These are phyloP conservation scores for Mucor piriformis DNA, from an alignment of 371 early-diverging fungal genomes.

Conservation along the genomic window DNA sequence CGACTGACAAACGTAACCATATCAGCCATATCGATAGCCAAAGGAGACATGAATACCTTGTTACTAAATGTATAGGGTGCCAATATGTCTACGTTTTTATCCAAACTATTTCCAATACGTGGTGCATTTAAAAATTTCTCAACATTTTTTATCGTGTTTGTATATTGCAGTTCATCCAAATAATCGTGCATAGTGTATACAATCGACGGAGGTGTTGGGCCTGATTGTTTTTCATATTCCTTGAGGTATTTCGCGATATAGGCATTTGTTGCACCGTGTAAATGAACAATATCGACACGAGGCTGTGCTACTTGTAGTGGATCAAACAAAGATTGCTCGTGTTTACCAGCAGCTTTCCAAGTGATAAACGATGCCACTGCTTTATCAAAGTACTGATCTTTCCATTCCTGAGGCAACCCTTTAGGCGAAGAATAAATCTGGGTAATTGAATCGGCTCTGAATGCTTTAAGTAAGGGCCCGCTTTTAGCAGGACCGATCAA, in stretches of 20 bases:
- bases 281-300: conserved; percentile 61
- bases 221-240: conserved; percentile 37
- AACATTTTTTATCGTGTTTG: conserved; percentile 54
- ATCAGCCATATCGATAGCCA: conserved; percentile 63
- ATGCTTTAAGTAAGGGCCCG: conserved; percentile 55
- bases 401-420: conserved; percentile 66
- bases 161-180: conserved; percentile 62
- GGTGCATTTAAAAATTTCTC: conserved; percentile 49
- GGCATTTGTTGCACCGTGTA: conserved; percentile 69
- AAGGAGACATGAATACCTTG: conserved; percentile 54
- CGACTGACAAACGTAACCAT: conserved; percentile 64
- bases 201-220: conserved; percentile 52
- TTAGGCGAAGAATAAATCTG: conserved; percentile 56
- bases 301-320: conserved; percentile 23
- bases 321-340: conserved; percentile 63
- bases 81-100: conserved; percentile 8
- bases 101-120: not conserved
- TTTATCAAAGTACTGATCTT: conserved; percentile 65
- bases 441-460: conserved; percentile 38
- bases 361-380: conserved; percentile 60
- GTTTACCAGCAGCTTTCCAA: conserved; percentile 47
- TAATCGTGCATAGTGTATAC: conserved; percentile 73
- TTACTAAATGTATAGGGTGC: conserved; percentile 48
- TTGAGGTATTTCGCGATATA: conserved; percentile 47
- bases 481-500: conserved; percentile 57